Evolutionary conservation across 1,139 yeast genomes (phyloP).

Genomic region (Candida labiduridarum): DNA sequence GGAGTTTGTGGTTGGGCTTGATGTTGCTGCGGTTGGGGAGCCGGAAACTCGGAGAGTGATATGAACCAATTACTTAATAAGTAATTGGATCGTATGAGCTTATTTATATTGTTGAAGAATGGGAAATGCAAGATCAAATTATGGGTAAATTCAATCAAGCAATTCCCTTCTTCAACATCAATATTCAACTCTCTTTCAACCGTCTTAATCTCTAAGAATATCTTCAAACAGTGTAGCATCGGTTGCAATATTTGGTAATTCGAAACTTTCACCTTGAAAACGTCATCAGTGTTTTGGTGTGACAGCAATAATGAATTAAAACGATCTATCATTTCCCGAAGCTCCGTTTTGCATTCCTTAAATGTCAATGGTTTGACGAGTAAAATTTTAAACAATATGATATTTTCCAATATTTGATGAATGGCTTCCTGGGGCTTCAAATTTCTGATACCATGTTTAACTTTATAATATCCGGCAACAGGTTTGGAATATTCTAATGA

Average conservation of each 20-base stretch:
- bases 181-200: too few species aligned
- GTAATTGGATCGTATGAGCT: constrained; percentile 28
- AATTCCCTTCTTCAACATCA: too few species aligned
- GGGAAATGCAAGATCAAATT: constrained; percentile 31
- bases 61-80: constrained; percentile 32
- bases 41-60: background rate
- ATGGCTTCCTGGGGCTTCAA: constrained; percentile 8
- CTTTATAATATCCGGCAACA: constrained; percentile 14
- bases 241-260: constrained; percentile 41
- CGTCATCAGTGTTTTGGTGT: constrained; percentile 25
- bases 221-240: constrained; percentile 35
- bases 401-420: constrained; percentile 9
- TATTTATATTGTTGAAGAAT: constrained; percentile 33
- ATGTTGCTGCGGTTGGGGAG: background rate
- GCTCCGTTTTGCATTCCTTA: constrained; percentile 24
- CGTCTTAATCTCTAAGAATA: constrained; percentile 25
- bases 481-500: constrained; percentile 13
- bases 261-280: constrained; percentile 33
- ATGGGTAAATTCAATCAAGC: constrained; percentile 24
- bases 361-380: constrained; percentile 29
- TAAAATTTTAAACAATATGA: constrained; percentile 35
- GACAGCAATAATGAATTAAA: constrained; percentile 26
- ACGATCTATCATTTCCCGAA: constrained; percentile 23
- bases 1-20: constrained; percentile 1
- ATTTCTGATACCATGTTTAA: constrained; percentile 16